Evolutionary conservation across 1,139 yeast species (phyloP).

Genomic region (Scheffersomyces illinoinensis): DNA sequence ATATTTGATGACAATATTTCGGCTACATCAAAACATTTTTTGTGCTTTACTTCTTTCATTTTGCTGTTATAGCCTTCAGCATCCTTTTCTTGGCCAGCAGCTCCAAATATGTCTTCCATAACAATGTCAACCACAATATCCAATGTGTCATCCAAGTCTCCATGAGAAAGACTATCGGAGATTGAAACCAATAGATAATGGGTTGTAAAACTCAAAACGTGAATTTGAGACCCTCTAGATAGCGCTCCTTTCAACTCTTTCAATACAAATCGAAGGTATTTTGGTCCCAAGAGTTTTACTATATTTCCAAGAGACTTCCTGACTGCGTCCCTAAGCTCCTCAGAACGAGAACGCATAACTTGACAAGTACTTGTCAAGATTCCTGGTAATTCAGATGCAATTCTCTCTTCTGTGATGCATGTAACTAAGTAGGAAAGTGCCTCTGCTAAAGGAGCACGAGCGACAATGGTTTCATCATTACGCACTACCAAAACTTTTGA

Average conservation of each 20-base stretch:
- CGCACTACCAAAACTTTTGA: constrained; percentile 59
- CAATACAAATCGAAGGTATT: constrained; percentile 70
- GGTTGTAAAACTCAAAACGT: constrained; percentile 85
- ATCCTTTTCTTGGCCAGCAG: constrained; percentile 92
- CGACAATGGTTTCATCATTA: constrained; percentile 76
- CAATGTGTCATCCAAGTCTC: constrained; percentile 76
- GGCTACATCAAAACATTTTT: constrained; percentile 85
- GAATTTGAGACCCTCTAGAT: constrained; percentile 89
- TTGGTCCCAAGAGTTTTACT: constrained; percentile 65
- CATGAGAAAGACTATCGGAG: constrained; percentile 49
- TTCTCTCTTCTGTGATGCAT: constrained; percentile 58
- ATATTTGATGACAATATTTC: constrained; percentile 73
- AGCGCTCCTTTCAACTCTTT: constrained; percentile 79
- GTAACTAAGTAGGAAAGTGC: constrained; percentile 73
- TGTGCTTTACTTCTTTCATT: constrained; percentile 88
- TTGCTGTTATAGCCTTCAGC: constrained; percentile 86
- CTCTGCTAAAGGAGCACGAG: constrained; percentile 78
- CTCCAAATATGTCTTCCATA: constrained; percentile 93
- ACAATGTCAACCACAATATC: constrained; percentile 64
- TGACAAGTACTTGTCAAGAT: constrained; percentile 84
- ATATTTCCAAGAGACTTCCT: constrained; percentile 75
- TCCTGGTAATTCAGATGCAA: constrained; percentile 71
- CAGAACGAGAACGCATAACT: constrained; percentile 81
- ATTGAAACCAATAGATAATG: constrained; percentile 69
- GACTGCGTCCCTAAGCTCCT: constrained; percentile 84